Base-by-base conservation (phyloP, 2,329 filamentous ascomycete species). In the Chrysosporium keratinophilum region DNA sequence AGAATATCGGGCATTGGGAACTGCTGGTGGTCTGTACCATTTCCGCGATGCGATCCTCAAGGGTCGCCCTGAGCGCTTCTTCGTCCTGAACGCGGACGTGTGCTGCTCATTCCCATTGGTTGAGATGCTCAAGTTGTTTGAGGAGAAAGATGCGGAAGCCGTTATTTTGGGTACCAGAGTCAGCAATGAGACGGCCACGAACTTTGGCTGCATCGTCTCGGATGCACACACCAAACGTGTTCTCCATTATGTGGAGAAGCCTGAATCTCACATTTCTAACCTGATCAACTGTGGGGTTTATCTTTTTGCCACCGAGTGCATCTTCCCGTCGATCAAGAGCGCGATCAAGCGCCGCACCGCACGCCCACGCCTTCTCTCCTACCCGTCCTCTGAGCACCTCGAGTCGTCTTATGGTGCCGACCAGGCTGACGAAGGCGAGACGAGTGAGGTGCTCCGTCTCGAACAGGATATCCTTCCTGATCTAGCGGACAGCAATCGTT, bases 221-320 rank as follows among this genome's bases (percentile, higher is more conserved):
- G 93, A 98, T 71, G 76, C 85, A 42, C 88, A 96, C 74, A 95
- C 87, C 60, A 90, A 91, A 69, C 88, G 91, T 61, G 93, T 98
- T 44, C 83, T 97, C 57, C 93, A 98, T 76, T 97, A 98, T 74
- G 93, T 98, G 69, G 93, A 97, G 80, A 97, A 97, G 78, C 93
- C 93, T 61, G 91, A 98, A 73, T 89, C 87, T 54, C 87, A 95
- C 72, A 96, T 98, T 72, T 94, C 87, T 67, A 96, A 96, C 76
- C 79, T 98, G 62, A 98, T 98, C 79, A 98, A 97, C 78, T 97
- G 93, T 72, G 93, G 93, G 64, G 90, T 98, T 65, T 98, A 97
- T 76, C 87, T 97, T 64, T 98, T 98, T 73, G 82, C 87, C 60
- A 93, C 90, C 59, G 89, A 96, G 63, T 88, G 85, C 71, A 95